A percentile compares a stretch with the other conserved stretches of the same genome.
These are phyloP conservation scores for Cutaneotrichosporon sp. DNA, from an alignment of 1,284 basidiomycete species.

Conservation along the genomic window DNA sequence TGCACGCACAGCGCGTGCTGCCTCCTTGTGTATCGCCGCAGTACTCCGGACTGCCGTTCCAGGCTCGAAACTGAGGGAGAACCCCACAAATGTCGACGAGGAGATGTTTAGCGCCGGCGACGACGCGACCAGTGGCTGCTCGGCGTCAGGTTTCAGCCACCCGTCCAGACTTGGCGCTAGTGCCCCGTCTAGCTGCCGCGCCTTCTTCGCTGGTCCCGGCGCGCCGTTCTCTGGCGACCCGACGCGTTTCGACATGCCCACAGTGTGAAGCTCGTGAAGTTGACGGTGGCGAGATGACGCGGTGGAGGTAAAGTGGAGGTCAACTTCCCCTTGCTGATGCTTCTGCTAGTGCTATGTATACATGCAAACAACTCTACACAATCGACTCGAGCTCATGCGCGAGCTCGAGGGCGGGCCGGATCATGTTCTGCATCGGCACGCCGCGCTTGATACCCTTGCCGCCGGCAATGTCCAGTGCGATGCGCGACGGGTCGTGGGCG, in stretches of 20 bases:
- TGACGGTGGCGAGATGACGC: too few relatives aligned
- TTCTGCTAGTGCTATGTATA: slow-evolving; percentile 15
- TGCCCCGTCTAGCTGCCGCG: slow-evolving; percentile 8
- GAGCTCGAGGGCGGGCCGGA: slow-evolving; percentile 42
- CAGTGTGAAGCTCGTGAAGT: too few relatives aligned
- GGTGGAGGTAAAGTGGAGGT: too few relatives aligned
- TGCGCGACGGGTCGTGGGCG: slow-evolving; percentile 19
- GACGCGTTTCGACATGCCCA: slow-evolving; percentile 5
- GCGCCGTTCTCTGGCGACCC: neutral
- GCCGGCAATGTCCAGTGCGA: slow-evolving; percentile 21
- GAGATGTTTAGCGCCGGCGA: slow-evolving; percentile 33
- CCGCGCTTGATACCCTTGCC: slow-evolving; percentile 34
- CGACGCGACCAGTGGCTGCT: slow-evolving; percentile 26
- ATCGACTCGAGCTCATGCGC: slow-evolving; percentile 48
- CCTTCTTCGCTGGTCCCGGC: slow-evolving; percentile 5
- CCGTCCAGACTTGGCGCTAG: slow-evolving; percentile 23
- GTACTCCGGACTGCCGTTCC: slow-evolving; percentile 22
- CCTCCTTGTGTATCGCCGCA: slow-evolving; percentile 30
- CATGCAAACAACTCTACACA: slow-evolving; percentile 33
- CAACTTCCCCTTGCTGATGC: neutral
- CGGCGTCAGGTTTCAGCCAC: slow-evolving; percentile 36
- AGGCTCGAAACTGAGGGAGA: slow-evolving; percentile 31
- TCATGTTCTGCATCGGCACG: slow-evolving; percentile 41
- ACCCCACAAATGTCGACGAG: slow-evolving; percentile 37
- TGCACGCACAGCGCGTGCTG: slow-evolving; percentile 29